Evolutionary conservation across 2,329 filamentous ascomycete species (phyloP), one percentile per base, ranked within the genome.

Genomic region (Colletotrichum navitas): DNA sequence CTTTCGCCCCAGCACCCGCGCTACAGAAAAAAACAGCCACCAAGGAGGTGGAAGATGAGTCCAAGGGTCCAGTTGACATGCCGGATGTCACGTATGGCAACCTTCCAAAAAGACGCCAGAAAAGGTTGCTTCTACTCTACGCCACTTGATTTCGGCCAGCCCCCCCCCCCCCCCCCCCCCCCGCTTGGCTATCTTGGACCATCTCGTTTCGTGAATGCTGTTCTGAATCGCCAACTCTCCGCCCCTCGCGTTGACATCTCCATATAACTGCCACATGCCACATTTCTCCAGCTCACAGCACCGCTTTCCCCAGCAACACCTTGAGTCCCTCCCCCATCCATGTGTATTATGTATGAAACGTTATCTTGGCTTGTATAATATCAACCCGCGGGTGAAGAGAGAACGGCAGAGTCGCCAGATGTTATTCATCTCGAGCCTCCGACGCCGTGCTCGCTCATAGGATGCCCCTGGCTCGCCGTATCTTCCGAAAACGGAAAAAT

Each of bases 361-460:
- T 63, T 59, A 66, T 54, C 45, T 59, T 24, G 29, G 47, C 36
- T 36, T 21, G 54, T 70, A 45, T 70, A 45, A 55, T 43, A 5
- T 47, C 39, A 8, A 14, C 39, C 26, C 26, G 12, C 8, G 58
- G 67, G 47, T 21, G 47, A 47, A 26, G 36, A 56, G 45, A 21
- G 21, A 26, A 26, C n/a, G 55, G 45, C 26, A 39, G 41, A 47
- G 36, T 34, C 24, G 41, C 55, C 32, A 41, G 45, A 60, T 61
- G 43, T 39, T 56, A 39, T 67, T 67, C 68, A 62, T 67, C 68
- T 67, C 55, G 58, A 66, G 49, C 51, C 24, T 24, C 47, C 47
- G 5, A 29, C 34, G 14, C 60, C 32, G 47, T 63, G 16, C 34
- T 29, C 47, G 6, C 16, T 32, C 43, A 62, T 64, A 39, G 10